Evolutionary conservation across 169 alveolate species (phyloP), one percentile per base, ranked within the genome.

Genomic region (Plasmodium sp.): DNA sequence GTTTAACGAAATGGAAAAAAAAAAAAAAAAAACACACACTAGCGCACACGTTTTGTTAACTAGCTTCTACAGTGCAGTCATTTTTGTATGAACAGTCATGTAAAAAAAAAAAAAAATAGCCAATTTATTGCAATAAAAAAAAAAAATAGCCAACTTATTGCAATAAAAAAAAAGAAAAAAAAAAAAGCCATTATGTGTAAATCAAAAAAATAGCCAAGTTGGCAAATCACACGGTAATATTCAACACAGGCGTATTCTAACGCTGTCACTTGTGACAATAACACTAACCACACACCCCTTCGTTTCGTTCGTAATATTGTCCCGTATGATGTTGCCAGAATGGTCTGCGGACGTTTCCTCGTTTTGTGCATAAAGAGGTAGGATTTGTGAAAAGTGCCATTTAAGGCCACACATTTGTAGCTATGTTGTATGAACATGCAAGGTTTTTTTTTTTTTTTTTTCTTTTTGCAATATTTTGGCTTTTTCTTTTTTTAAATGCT

Each of bases 361-460:
- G 33, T 45, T 83, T 83, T 83, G 72, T 83, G 48, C 77, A 34
- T 83, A 83, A 43, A 83, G 72, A 31, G 83, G 85, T 73, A 48
- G 67, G 41, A 84, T 41, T 84, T 62, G 31, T 84, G 51, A 67
- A 81, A 81, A 81, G 71, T 41, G 45, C 56, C 51, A n/a, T n/a
- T 75, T 85, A 82, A 27, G 79, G 67, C 34, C n/a, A 43, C 51
- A n/a, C 81, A 9, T 84, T 43, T 74, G 36, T 85, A 51, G 93
- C 93, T 85, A 85, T 39, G 54, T 62, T 85, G 43, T 54, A 85
- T 75, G 93, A 75, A 18, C 71, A 18, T 31, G 93, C 45, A n/a
- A 85, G 72, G 79, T 41, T 84, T 84, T 84, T 84, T 67, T 67
- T 83, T 83, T 83, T 82, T 56, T 33, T 82, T 82, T 81, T 54